phyloP scores from a whole-genome alignment of 139 green algal genomes.

The Ostreobium quekettii region DNA sequence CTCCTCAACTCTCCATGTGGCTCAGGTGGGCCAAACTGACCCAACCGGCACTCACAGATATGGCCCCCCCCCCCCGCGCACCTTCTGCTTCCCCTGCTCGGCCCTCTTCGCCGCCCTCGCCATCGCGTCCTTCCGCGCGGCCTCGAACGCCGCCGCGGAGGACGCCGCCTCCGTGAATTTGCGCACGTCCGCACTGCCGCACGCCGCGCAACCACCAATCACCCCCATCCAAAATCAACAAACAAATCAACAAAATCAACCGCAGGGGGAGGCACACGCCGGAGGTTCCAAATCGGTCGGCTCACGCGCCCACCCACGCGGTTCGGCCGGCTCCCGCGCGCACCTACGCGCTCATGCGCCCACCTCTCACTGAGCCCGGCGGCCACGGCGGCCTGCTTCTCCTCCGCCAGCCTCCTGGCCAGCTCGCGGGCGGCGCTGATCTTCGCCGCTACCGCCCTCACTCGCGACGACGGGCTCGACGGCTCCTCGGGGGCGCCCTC shows the following conservation, averaged over 20 bases:
- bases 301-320: background rate
- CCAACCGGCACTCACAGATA: too few relatives aligned
- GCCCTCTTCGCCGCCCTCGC: background rate
- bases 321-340: background rate
- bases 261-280: too few relatives aligned
- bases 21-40: too few relatives aligned
- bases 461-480: conserved; percentile 6
- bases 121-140: conserved; percentile 6
- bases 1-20: too few relatives aligned
- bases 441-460: conserved; percentile 47
- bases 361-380: conserved; percentile 28
- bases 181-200: too few relatives aligned
- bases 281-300: background rate
- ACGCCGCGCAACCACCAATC: too few relatives aligned
- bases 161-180: background rate
- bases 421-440: conserved; percentile 64
- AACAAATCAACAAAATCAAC: too few relatives aligned
- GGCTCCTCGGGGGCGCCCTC: too few relatives aligned
- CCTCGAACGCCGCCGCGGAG: conserved; percentile 4
- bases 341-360: background rate
- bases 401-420: conserved; percentile 66
- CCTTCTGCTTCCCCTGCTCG: conserved; percentile 10
- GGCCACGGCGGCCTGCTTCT: conserved; percentile 60
- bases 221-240: too few relatives aligned
- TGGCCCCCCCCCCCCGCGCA: too few relatives aligned